Evolutionary conservation across 2,329 filamentous ascomycete genomes (phyloP).

Genomic region (Sordariomycetes sp.): DNA sequence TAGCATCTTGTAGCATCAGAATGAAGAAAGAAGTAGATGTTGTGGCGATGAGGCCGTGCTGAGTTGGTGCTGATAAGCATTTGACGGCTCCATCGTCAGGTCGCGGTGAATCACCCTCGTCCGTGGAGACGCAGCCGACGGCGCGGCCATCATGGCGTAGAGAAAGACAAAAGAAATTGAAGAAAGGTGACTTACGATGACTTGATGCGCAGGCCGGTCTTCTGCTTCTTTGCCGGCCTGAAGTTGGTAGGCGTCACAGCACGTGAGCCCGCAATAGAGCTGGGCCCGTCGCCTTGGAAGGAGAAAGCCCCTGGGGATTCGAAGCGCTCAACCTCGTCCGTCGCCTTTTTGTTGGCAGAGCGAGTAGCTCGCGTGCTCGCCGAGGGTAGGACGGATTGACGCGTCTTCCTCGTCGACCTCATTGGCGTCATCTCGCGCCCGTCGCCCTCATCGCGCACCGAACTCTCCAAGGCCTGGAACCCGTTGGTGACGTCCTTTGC

Average conservation of each 20-base stretch:
- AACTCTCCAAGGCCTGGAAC: slow-evolving; percentile 25
- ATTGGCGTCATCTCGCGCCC: slow-evolving; percentile 19
- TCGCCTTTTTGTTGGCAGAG: slow-evolving; percentile 41
- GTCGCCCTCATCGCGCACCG: slow-evolving; percentile 20
- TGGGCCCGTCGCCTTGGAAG: slow-evolving; percentile 32
- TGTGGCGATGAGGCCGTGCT: no score
- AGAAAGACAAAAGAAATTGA: slow-evolving; percentile 6
- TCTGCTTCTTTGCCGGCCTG: slow-evolving; percentile 49
- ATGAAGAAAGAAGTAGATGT: no score
- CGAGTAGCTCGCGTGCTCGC: slow-evolving; percentile 34
- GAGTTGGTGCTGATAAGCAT: no score
- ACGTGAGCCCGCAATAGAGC: slow-evolving; percentile 43
- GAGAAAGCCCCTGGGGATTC: slow-evolving; percentile 42
- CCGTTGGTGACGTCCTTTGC: slow-evolving; percentile 29
- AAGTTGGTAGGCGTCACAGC: slow-evolving; percentile 47
- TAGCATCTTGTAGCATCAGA: no score
- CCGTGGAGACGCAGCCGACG: no score
- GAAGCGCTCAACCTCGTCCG: slow-evolving; percentile 45
- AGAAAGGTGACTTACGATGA: slow-evolving; percentile 49
- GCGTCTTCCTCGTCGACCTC: slow-evolving; percentile 21
- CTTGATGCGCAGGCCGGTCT: slow-evolving; percentile 56
- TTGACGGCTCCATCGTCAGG: no score
- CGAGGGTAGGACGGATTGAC: slow-evolving; percentile 19
- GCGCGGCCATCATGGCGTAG: no score
- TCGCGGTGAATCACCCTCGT: no score